Base-by-base conservation (phyloP, 2,329 filamentous ascomycete genomes). In the Clonostachys rhizophaga region DNA sequence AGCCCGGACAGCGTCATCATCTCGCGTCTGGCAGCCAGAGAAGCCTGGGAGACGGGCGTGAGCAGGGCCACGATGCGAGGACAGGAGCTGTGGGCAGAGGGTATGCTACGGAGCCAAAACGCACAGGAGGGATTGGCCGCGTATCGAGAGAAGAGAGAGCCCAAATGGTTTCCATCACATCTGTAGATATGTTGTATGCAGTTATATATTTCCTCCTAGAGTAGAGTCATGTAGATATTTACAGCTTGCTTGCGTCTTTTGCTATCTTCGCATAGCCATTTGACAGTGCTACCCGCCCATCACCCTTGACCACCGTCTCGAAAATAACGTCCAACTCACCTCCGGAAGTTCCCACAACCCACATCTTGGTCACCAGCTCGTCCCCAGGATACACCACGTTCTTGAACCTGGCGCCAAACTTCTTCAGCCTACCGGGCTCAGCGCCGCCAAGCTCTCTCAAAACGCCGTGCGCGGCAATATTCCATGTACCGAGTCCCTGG, bases 401-500 rank as follows among this genome's bases (percentile, higher is more conserved):
- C 43, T 70, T 66, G 54, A 76, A 76, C 34, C 69, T 59, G 8
- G 72, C 70, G 5, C 68, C 64, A 47, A 71, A 74, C 34, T 67
- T 64, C 52, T 61, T 68, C 34, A 76, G 59, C 34, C 67, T 60
- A 4, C 48, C 49, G 3, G 70, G 65, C 48, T 75, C 66, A 9
- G 67, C 68, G 7, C 53, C 59, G 16, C 69, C 72, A 5, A 73
- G 50, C 49, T 61, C 58, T 41, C 61, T 62, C 47, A 75, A 56
- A 5, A 75, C 45, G 4, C 64, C 66, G 49, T 72, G 68, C 14
- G 71, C 70, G 2, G 66, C 67, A 47, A 71, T 69, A 51, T 75
- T 75, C 69, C 70, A 75, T 14, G 68, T 74, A 9, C 66, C 68
- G 33, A 76, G 55, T 1, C 72, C 71, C 46, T 75, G 72, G 43